Evolutionary conservation across 2,329 filamentous ascomycete species (phyloP).

Genomic region (Alternaria angustiovoidea): DNA sequence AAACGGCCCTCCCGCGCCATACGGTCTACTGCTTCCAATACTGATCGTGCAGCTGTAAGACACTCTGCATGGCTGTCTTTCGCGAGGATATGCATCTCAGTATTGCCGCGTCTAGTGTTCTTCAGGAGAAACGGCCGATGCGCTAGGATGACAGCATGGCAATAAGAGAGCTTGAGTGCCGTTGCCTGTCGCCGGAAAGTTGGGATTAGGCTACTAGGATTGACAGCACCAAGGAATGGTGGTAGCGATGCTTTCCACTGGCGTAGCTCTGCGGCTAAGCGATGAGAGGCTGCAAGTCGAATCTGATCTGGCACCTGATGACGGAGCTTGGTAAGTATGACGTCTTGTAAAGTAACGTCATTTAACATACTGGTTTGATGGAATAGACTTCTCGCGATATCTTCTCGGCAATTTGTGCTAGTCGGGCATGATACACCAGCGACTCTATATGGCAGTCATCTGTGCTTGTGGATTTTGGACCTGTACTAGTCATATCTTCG

Average conservation of each 20-base stretch:
- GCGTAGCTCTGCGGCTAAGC: conserved; percentile 50
- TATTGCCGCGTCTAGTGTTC: conserved; percentile 17
- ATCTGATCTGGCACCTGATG: conserved; percentile 36
- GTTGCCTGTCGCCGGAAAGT: conserved; percentile 51
- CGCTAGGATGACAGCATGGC: conserved; percentile 47
- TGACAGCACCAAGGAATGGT: conserved; percentile 55
- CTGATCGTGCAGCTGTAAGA: conserved; percentile 54
- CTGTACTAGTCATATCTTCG: conserved; percentile 62
- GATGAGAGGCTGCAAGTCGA: conserved; percentile 50
- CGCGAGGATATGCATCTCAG: conserved; percentile 42
- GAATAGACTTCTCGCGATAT: conserved; percentile 46
- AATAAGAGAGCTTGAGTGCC: conserved; percentile 43
- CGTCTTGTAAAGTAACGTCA: background rate
- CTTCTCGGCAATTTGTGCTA: conserved; percentile 43
- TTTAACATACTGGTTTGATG: conserved; percentile 36
- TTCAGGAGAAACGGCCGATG: conserved; percentile 45
- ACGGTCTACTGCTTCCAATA: conserved; percentile 47
- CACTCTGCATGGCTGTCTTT: conserved; percentile 54
- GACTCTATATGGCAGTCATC: conserved; percentile 63
- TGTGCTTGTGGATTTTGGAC: conserved; percentile 22
- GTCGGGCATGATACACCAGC: conserved; percentile 57
- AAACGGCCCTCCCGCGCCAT: conserved; percentile 49
- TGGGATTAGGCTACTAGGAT: conserved; percentile 57
- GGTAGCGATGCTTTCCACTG: conserved; percentile 50
- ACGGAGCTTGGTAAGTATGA: background rate